Conservation (phyloP, 2,329 filamentous ascomycete genomes). For the Pseudocercospora vitis region DNA sequence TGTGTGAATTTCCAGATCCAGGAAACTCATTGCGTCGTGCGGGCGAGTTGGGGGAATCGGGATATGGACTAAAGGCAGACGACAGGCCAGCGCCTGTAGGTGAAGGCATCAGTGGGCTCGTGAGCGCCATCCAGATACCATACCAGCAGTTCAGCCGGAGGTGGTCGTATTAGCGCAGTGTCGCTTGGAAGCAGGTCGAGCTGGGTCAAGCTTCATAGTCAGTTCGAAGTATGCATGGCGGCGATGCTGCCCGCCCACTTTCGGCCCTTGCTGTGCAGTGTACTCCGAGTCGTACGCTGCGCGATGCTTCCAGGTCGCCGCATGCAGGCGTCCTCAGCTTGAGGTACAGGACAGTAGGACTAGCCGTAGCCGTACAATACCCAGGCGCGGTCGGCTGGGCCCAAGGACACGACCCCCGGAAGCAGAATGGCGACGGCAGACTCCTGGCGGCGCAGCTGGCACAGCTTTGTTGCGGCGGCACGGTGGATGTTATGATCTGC, state of each 20-base stretch:
- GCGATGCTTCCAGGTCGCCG: conserved; percentile 3
- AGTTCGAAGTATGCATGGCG: conserved; percentile 9
- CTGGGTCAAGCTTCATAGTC: conserved; percentile 9
- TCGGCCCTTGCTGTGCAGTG: conserved; percentile 1
- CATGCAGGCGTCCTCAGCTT: conserved; percentile 8
- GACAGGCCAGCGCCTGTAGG: conserved; percentile 39
- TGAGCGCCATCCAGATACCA: no score
- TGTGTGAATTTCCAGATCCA: conserved; percentile 34
- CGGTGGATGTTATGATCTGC: neutral
- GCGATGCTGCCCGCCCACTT: conserved; percentile 13
- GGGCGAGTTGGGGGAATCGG: conserved; percentile 53
- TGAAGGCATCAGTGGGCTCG: conserved; percentile 49
- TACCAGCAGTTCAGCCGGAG: conserved; percentile 17
- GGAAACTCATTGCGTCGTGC: conserved; percentile 46
- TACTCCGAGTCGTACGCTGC: neutral
- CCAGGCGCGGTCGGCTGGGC: neutral
- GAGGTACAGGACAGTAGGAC: neutral
- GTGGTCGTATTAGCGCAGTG: neutral
- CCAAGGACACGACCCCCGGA: conserved; percentile 11
- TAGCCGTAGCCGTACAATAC: no score
- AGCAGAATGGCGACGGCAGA: neutral
- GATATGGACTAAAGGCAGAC: conserved; percentile 53
- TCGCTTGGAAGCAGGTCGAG: neutral
- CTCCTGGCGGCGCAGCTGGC: neutral
- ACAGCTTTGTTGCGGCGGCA: neutral